These are phyloP conservation scores for Nothopassalora personata DNA, from an alignment of 2,329 filamentous ascomycete species.

Conservation along the genomic window DNA sequence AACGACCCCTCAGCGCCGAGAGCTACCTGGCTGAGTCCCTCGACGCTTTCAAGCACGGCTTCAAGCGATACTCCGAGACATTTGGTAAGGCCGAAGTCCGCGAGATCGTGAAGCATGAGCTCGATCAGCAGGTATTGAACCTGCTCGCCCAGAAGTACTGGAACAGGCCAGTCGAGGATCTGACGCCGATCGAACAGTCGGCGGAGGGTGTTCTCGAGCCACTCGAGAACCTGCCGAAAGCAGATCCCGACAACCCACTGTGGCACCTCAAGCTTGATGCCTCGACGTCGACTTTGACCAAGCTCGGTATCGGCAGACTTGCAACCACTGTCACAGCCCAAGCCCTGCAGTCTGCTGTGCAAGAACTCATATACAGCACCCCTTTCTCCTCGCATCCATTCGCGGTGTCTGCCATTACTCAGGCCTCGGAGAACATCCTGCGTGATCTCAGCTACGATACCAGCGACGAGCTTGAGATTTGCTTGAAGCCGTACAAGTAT, in stretches of 20 bases:
- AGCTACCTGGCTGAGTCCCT: slow-evolving; percentile 94
- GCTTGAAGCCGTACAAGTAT: slow-evolving; percentile 98
- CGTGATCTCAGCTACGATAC: slow-evolving; percentile 96
- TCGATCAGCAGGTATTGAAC: slow-evolving; percentile 93
- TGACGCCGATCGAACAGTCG: slow-evolving; percentile 47
- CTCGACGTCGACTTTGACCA: slow-evolving; percentile 82
- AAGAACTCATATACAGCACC: slow-evolving; percentile 69
- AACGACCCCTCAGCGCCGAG: slow-evolving; percentile 87
- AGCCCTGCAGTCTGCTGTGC: slow-evolving; percentile 79
- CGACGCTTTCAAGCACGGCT: slow-evolving; percentile 95
- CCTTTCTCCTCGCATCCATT: slow-evolving; percentile 89
- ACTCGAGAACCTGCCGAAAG: slow-evolving; percentile 68
- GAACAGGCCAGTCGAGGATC: slow-evolving; percentile 89
- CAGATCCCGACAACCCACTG: slow-evolving; percentile 76
- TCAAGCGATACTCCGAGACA: slow-evolving; percentile 84
- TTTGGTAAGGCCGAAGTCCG: slow-evolving; percentile 89
- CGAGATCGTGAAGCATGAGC: slow-evolving; percentile 80
- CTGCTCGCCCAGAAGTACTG: slow-evolving; percentile 90
- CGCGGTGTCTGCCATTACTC: slow-evolving; percentile 81
- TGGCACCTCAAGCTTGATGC: slow-evolving; percentile 95
- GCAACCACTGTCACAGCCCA: slow-evolving; percentile 87
- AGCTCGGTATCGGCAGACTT: slow-evolving; percentile 85
- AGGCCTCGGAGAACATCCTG: slow-evolving; percentile 82
- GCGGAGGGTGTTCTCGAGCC: slow-evolving; percentile 27
- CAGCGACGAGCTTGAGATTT: slow-evolving; percentile 96